Evolutionary conservation across 1,284 basidiomycete species (phyloP).

Genomic region (Ceratobasidium sp.): DNA sequence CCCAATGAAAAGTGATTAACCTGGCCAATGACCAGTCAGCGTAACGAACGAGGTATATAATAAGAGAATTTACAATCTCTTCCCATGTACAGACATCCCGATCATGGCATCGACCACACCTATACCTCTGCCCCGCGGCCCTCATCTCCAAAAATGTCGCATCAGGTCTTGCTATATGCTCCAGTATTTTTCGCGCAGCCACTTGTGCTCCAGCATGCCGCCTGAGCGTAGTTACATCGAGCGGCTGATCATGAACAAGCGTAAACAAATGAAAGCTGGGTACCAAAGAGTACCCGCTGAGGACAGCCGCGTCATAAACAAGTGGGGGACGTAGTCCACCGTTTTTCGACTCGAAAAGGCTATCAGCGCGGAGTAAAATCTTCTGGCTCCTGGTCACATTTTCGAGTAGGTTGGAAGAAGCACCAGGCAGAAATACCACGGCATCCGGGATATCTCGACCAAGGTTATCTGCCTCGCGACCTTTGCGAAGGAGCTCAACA

Average conservation of each 20-base stretch:
- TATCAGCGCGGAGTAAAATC: slow-evolving; percentile 23
- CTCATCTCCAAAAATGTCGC: slow-evolving; percentile 32
- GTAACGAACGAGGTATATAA: not conserved
- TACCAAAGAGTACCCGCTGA: not conserved
- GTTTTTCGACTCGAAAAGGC: slow-evolving; percentile 8
- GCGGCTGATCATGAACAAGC: not conserved
- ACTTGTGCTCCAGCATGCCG: not conserved
- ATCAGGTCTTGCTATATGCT: slow-evolving; percentile 12
- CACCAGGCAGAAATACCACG: not conserved
- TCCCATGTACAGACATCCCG: slow-evolving; percentile 3
- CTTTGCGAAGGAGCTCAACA: slow-evolving; percentile 7
- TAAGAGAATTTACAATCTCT: slow-evolving; percentile 13
- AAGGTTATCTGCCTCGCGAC: not conserved
- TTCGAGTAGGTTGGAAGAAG: not conserved
- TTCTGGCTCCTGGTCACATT: not conserved
- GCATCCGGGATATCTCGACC: not conserved
- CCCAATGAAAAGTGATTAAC: slow-evolving; percentile 17
- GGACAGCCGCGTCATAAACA: not conserved
- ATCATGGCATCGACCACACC: slow-evolving; percentile 23
- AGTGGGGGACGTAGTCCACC: not conserved
- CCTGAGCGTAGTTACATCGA: not conserved
- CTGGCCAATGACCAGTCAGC: not conserved
- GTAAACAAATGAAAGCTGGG: not conserved
- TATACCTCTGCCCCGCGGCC: not conserved
- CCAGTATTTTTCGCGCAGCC: slow-evolving; percentile 3